phyloP scores from a whole-genome alignment of 345 rosid species.

The Cardamine resedifolia region DNA sequence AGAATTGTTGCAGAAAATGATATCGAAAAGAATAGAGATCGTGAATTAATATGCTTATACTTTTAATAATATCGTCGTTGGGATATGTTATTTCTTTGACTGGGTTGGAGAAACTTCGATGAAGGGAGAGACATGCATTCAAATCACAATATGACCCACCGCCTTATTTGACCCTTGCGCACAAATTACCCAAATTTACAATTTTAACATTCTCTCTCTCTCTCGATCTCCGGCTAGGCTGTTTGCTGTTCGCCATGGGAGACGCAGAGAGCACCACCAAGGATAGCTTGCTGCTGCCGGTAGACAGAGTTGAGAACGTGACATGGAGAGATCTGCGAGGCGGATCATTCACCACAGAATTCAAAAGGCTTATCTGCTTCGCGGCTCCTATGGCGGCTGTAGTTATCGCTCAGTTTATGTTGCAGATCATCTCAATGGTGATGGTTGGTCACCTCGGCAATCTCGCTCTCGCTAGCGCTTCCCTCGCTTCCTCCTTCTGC shows the following conservation, averaged over 20 bases:
- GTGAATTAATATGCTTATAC: neutral
- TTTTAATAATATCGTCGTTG: neutral
- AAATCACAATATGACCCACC: neutral
- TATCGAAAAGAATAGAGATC: neutral
- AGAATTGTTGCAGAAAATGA: neutral
- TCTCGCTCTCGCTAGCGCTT: conserved; percentile 59
- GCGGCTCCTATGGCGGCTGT: conserved; percentile 81
- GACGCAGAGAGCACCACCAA: conserved; percentile 27
- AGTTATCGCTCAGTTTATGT: conserved; percentile 48
- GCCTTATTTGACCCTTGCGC: neutral
- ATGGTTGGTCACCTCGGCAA: conserved; percentile 41
- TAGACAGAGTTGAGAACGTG: conserved; percentile 15
- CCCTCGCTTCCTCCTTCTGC: conserved; percentile 55
- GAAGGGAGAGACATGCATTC: neutral
- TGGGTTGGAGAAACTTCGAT: neutral
- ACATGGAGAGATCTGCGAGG: conserved; percentile 31
- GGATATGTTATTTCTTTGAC: neutral
- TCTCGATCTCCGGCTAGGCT: conserved; percentile 1
- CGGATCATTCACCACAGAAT: conserved; percentile 42
- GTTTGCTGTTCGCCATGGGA: conserved; percentile 15
- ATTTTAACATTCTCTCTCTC: neutral
- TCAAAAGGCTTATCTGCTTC: conserved; percentile 47
- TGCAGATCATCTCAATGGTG: conserved; percentile 36
- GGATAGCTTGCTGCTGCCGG: conserved; percentile 16
- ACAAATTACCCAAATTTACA: neutral